These are phyloP conservation scores for Penicillium riverlandense DNA, from an alignment of 495 filamentous ascomycete genomes.

Conservation along the genomic window DNA sequence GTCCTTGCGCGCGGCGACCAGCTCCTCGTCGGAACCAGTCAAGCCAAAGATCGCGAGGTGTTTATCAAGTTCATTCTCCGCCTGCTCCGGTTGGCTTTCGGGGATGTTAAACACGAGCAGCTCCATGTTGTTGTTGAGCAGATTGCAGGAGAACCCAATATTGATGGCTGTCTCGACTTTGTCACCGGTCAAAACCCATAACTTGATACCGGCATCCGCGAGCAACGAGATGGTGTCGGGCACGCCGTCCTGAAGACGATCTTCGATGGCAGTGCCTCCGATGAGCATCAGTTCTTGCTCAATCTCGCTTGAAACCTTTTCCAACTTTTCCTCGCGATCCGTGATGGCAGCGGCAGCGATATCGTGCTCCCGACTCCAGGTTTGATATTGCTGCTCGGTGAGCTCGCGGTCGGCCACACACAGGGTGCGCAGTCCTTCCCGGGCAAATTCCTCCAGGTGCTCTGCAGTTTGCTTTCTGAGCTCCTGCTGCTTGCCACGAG, in stretches of 20 bases:
- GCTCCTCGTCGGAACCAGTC: conserved; percentile 81
- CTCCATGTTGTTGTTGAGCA: conserved; percentile 97
- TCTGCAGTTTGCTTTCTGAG: conserved; percentile 78
- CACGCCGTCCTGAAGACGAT: conserved; percentile 94
- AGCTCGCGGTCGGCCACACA: conserved; percentile 88
- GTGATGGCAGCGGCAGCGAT: conserved; percentile 76
- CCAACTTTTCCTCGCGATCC: conserved; percentile 89
- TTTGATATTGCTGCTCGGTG: conserved; percentile 75
- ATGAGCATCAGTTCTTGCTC: conserved; percentile 85
- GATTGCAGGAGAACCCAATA: conserved; percentile 98
- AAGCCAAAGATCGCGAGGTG: conserved; percentile 67
- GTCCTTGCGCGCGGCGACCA: conserved; percentile 67
- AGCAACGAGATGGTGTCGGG: conserved; percentile 93
- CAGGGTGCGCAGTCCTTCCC: conserved; percentile 90
- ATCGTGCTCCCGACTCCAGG: conserved; percentile 83
- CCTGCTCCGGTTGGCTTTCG: conserved; percentile 58
- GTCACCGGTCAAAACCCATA: conserved; percentile 99
- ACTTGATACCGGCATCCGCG: conserved; percentile 91
- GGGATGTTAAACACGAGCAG: conserved; percentile 83
- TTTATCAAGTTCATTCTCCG: conserved; percentile 64
- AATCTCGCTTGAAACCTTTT: conserved; percentile 81
- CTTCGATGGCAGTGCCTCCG: conserved; percentile 96
- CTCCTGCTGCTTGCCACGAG: conserved; percentile 75
- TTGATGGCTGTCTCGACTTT: conserved; percentile 99
- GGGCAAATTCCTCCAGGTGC: conserved; percentile 92